phyloP scores from a whole-genome alignment of 1,139 yeast genomes.

The Casaregolazyma lundiana region DNA sequence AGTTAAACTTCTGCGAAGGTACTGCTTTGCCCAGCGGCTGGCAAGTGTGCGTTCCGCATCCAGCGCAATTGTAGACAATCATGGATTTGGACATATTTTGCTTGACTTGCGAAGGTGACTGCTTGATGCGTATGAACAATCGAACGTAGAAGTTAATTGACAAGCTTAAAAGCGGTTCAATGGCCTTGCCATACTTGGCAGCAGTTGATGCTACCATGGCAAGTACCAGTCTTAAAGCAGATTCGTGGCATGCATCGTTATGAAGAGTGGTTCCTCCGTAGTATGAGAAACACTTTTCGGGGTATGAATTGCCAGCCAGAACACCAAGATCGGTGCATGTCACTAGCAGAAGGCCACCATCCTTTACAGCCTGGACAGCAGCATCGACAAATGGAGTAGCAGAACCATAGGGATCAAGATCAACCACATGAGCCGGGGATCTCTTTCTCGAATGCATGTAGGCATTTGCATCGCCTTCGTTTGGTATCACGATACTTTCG shows the following conservation, averaged over 20 bases:
- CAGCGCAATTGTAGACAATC: constrained; percentile 78
- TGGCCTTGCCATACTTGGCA: constrained; percentile 78
- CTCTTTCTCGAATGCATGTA: constrained; percentile 59
- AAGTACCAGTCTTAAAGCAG: constrained; percentile 80
- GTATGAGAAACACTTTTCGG: constrained; percentile 90
- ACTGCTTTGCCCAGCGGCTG: constrained; percentile 71
- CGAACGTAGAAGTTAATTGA: constrained; percentile 93
- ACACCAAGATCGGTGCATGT: constrained; percentile 97
- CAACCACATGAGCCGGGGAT: constrained; percentile 62
- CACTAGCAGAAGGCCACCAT: constrained; percentile 78
- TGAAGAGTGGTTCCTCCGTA: constrained; percentile 90
- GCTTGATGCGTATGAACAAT: constrained; percentile 68
- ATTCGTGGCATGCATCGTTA: constrained; percentile 85
- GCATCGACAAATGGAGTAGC: constrained; percentile 93
- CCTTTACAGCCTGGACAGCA: constrained; percentile 74
- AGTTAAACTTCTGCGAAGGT: constrained; percentile 31
- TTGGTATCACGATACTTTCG: constrained; percentile 50
- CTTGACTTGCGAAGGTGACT: constrained; percentile 79
- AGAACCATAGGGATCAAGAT: constrained; percentile 95
- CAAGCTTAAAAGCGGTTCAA: constrained; percentile 79
- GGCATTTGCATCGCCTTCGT: constrained; percentile 83
- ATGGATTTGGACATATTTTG: constrained; percentile 62
- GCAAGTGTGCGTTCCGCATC: constrained; percentile 68
- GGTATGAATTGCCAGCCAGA: constrained; percentile 91
- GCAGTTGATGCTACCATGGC: constrained; percentile 75